A percentile compares a stretch with the other conserved stretches of the same genome.
Conservation (phyloP, 2,329 filamentous ascomycete species). For the Cercospora sp. region DNA sequence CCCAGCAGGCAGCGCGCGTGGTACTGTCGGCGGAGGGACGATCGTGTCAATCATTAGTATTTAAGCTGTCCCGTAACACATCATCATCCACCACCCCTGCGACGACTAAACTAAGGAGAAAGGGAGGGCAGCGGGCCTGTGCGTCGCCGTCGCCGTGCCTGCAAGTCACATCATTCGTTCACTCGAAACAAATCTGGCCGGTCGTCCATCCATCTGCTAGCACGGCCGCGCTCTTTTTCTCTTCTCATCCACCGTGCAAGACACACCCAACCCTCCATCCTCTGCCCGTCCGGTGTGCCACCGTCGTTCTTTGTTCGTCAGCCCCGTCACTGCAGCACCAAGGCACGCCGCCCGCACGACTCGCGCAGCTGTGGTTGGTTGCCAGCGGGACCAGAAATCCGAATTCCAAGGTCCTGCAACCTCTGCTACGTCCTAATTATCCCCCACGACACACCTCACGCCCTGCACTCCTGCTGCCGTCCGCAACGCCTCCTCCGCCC, state of each 20-base stretch:
- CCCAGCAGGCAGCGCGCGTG: not conserved
- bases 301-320: constrained; percentile 21
- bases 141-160: not conserved
- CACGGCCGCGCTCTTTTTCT: not conserved
- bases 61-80: not conserved
- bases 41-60: constrained; percentile 3
- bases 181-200: not conserved
- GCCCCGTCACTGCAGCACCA: constrained; percentile 12
- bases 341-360: constrained; percentile 6
- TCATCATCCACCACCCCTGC: constrained; percentile 2
- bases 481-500: not conserved
- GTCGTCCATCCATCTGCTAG: not conserved
- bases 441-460: not conserved
- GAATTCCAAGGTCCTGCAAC: not conserved
- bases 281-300: constrained; percentile 7
- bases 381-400: constrained; percentile 1
- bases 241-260: not conserved
- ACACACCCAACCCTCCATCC: not conserved
- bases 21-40: not conserved
- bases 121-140: constrained; percentile 4
- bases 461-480: not conserved
- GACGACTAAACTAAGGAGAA: constrained; percentile 9
- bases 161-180: not conserved
- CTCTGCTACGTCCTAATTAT: not conserved
- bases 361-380: not conserved